Base-by-base conservation (phyloP, 768 basidiomycete species). In the Guyanaporus albipodus region DNA sequence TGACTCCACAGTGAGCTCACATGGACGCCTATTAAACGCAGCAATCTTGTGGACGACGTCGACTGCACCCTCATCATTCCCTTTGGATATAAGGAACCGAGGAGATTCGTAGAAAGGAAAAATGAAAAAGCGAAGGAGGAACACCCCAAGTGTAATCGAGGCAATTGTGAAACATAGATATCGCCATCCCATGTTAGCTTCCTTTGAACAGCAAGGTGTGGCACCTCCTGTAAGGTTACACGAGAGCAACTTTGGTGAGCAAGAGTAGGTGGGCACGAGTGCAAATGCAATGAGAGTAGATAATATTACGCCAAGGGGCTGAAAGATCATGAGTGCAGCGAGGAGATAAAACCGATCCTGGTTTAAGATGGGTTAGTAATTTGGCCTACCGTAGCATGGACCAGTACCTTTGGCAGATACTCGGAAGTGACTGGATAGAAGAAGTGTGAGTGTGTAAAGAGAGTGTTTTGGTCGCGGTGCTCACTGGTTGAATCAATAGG, bases 321-420 rank as follows among this genome's bases (percentile, higher is more conserved):
- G 40, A 21, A 43, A 54, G 24, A 56, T 37, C 2, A 33, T 38
- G 12, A 55, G 46, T 8, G 45, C 54, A 10, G 52, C 7, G 7
- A 56, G 48, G 21, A 56, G 52, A 28, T 54, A 56, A n/a, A 55
- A 55, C 4, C 49, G 46, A 23, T 48, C 31, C 55, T 56, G n/a
- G 19, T 7, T 3, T 10, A 29, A 14, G 42, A n/a, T n/a, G n/a
- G n/a, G n/a, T n/a, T n/a, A n/a, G n/a, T n/a, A n/a, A n/a, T n/a
- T n/a, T n/a, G n/a, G n/a, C n/a, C n/a, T n/a, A n/a, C n/a, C n/a
- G n/a, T n/a, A n/a, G n/a, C n/a, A n/a, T n/a, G n/a, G n/a, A n/a
- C n/a, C n/a, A n/a, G n/a, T n/a, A 56, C 54, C 48, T 24, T 17
- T 28, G 54, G 54, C 17, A 56, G 38, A 23, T 54, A 54, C 22